Base-by-base conservation (phyloP, 1,284 basidiomycete genomes). In the Sporisorium graminicola region DNA sequence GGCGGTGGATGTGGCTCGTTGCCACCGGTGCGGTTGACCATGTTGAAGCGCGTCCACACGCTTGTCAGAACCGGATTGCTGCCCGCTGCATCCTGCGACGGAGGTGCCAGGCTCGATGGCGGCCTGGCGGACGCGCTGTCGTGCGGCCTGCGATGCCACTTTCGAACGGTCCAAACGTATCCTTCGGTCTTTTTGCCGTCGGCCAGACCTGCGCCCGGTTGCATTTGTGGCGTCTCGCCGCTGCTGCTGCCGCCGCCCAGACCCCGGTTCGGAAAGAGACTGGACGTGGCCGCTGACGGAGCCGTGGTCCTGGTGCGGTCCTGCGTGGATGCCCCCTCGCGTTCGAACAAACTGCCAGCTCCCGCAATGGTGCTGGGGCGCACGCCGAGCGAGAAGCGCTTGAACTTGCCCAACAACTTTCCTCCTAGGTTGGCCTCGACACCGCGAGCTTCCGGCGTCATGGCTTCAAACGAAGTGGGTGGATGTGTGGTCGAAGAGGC, bases 141-240 rank as follows among this genome's bases (percentile, higher is more conserved):
- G 18, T 73, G 64, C 18, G 66, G 58, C 10, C 59, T 58, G 26
- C 80, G 69, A 24, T 66, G 78, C 77, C 75, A 81, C 55, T 77
- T 81, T 12, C 78, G 60, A 14, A 84, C 72, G 24, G 73, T 80
- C 83, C 83, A 84, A 18, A 65, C 72, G 60, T 83, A 84, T 5
- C 83, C 83, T 22, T 82, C 73, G 26, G 79, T 79, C 8, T 70
- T 55, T 20, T 59, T 63, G 42, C 74, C 74, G 20, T 74, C 75
- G 9, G 50, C 58, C 16, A 78, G 10, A n/a, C 76, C 65, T 7
- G 80, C 77, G 22, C 73, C 78, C 4, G 76, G 78, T 3, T 69
- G 61, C 40, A 82, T 54, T 37, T 78, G 76, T 20, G 77, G 63
- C 14, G 77, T 61, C 2, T 78, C 79, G 46, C 27, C 22, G 42